These are phyloP conservation scores for Blumeria graminis DNA, from an alignment of 2,329 filamentous ascomycete species.

Conservation along the genomic window DNA sequence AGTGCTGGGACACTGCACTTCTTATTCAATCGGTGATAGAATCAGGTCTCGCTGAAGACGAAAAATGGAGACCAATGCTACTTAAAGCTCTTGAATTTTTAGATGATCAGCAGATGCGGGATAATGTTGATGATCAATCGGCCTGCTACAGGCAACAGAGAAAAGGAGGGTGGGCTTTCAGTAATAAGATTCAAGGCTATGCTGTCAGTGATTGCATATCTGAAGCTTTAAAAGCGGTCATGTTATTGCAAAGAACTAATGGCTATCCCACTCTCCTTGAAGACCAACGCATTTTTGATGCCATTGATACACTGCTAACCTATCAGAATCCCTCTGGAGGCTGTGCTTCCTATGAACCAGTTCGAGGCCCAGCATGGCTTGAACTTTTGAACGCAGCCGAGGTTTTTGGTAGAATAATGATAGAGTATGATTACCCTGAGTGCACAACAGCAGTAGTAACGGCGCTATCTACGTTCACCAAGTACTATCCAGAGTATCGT, in stretches of 20 bases:
- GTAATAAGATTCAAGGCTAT: slow-evolving; percentile 78
- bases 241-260: slow-evolving; percentile 55
- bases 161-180: slow-evolving; percentile 92
- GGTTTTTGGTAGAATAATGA: slow-evolving; percentile 92
- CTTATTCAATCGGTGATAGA: slow-evolving; percentile 61
- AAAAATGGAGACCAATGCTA: slow-evolving; percentile 64
- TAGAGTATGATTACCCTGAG: slow-evolving; percentile 95
- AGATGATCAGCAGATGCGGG: slow-evolving; percentile 73
- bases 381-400: slow-evolving; percentile 87
- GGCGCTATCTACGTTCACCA: slow-evolving; percentile 57
- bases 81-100: slow-evolving; percentile 62
- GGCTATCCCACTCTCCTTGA: slow-evolving; percentile 53
- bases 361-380: slow-evolving; percentile 50
- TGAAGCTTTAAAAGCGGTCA: slow-evolving; percentile 67
- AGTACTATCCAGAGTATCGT: slow-evolving; percentile 63
- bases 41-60: slow-evolving; percentile 51
- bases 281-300: slow-evolving; percentile 59
- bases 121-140: slow-evolving; percentile 54
- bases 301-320: slow-evolving; percentile 69
- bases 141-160: slow-evolving; percentile 72
- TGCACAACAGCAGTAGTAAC: slow-evolving; percentile 92
- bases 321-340: slow-evolving; percentile 78
- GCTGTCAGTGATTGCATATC: slow-evolving; percentile 87
- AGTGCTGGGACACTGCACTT: slow-evolving; percentile 91
- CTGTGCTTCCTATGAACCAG: slow-evolving; percentile 73